Evolutionary conservation across 2,329 filamentous ascomycete genomes (phyloP), one percentile per base, ranked within the genome.

Genomic region (Fusarium mexicanum): DNA sequence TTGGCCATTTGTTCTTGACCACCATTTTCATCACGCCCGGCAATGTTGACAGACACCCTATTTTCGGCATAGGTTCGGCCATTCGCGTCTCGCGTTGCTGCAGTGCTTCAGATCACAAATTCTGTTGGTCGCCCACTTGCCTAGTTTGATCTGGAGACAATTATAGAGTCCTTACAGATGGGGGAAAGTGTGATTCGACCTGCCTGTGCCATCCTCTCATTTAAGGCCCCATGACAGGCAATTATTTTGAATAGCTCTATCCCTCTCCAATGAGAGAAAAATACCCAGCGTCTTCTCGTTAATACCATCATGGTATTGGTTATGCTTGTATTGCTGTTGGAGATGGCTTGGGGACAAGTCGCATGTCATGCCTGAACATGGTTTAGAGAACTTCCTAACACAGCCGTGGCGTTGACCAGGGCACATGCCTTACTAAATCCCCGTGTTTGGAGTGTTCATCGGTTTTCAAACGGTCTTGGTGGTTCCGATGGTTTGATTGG

Each of bases 401-500:
- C 29, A 67, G 68, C 31, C 37, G 59, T 74, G 60, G 72, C 68
- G 53, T 67, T 66, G 37, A 50, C 47, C 24, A 70, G 48, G 50
- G 24, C 47, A 47, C 54, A 61, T 50, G 64, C 53, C 68, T 54
- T 69, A 57, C 38, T 43, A 61, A 57, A 51, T 31, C 60, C 41
- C 43, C 54, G 55, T 50, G 44, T 57, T 38, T 38, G 63, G 46
- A 29, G 43, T 47, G 61, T 44, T 75, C 72, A 75, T 71, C 72
- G 69, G 46, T 63, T 75, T 57, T 68, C 69, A 13, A 69, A 65
- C 55, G 71, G 71, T 35, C 66, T 78, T 43, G 59, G 66, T 59
- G 71, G 77, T 44, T 76, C 73, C 31, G 76, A 74, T 41, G 77
- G 85, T 84, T 83, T 93, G 91, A 73, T 89, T 84, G 5, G 91